Percentiles rank a stretch among this genome's conserved stretches.
Conservation (phyloP, 2,329 filamentous ascomycete genomes). For the Stachybotrys chartarum region DNA sequence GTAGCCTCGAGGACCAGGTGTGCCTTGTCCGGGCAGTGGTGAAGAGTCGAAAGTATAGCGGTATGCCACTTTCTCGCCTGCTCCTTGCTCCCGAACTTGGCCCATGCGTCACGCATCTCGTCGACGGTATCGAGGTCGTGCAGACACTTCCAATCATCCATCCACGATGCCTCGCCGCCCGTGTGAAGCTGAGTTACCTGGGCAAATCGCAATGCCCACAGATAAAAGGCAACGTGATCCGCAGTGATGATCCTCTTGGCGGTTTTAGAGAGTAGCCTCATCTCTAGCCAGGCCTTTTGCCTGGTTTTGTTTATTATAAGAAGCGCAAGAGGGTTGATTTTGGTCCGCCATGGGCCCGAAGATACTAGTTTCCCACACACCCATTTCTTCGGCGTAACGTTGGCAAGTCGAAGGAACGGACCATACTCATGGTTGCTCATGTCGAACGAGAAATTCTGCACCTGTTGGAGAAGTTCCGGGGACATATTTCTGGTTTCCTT, state of each 20-base stretch:
- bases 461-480: background rate
- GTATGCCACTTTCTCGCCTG: slow-evolving; percentile 21
- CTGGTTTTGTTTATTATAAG: background rate
- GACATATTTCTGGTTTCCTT: too few species aligned
- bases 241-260: background rate
- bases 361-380: too few species aligned
- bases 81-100: slow-evolving; percentile 3
- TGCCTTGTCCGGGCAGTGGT: slow-evolving; percentile 21
- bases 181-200: background rate
- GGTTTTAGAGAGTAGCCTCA: background rate
- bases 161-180: background rate
- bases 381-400: too few species aligned
- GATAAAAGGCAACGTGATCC: background rate
- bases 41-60: slow-evolving; percentile 28
- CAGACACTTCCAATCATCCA: background rate
- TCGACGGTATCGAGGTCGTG: slow-evolving; percentile 10
- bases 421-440: background rate
- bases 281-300: background rate
- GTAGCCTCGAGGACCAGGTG: slow-evolving; percentile 28
- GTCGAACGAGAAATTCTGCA: background rate
- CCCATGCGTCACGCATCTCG: slow-evolving; percentile 26
- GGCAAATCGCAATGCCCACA: background rate
- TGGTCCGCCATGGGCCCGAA: background rate
- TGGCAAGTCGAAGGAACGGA: background rate
- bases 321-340: background rate